Evolutionary conservation across 352 stramenopile genomes (phyloP).

Genomic region (Phytophthora niederhauseri): DNA sequence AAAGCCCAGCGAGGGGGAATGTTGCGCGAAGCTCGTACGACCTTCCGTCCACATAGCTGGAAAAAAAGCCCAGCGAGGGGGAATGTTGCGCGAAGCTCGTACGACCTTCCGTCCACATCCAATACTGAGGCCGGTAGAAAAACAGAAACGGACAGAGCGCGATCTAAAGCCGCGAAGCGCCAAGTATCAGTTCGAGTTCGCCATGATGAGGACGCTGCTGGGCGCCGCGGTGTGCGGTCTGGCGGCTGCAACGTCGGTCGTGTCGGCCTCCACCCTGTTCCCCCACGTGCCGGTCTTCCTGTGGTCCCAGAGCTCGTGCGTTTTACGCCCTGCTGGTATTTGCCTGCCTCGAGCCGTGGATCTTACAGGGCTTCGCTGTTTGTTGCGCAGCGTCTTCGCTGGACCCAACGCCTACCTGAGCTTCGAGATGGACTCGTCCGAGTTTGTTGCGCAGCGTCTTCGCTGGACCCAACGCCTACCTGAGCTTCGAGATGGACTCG

Average conservation of each 20-base stretch:
- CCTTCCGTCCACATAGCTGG: conserved; percentile 26
- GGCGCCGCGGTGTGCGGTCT: conserved; percentile 35
- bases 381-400: conserved; percentile 48
- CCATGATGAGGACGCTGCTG: conserved; percentile 41
- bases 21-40: conserved; percentile 4
- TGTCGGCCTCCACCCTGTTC: conserved; percentile 36
- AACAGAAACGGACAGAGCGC: conserved; percentile 25
- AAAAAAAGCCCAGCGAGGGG: conserved; percentile 5
- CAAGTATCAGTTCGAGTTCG: conserved; percentile 8
- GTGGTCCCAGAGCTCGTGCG: conserved; percentile 72
- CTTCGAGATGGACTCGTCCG: conserved; percentile 48
- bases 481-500: conserved; percentile 54
- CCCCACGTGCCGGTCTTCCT: conserved; percentile 66
- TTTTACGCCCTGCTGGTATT: conserved; percentile 18
- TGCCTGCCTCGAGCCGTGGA: neutral
- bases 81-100: conserved; percentile 3
- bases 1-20: conserved; percentile 3
- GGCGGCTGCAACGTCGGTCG: conserved; percentile 14
- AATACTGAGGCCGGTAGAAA: neutral
- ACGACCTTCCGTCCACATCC: conserved; percentile 19
- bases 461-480: conserved; percentile 46
- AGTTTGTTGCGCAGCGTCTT: conserved; percentile 48
- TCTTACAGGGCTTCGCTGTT: conserved; percentile 13
- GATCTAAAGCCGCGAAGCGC: conserved; percentile 32
- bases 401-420: conserved; percentile 51